A percentile compares a stretch with the other conserved stretches of the same genome.
Conservation (phyloP, 345 rosid species). For the Angophora floribunda region DNA sequence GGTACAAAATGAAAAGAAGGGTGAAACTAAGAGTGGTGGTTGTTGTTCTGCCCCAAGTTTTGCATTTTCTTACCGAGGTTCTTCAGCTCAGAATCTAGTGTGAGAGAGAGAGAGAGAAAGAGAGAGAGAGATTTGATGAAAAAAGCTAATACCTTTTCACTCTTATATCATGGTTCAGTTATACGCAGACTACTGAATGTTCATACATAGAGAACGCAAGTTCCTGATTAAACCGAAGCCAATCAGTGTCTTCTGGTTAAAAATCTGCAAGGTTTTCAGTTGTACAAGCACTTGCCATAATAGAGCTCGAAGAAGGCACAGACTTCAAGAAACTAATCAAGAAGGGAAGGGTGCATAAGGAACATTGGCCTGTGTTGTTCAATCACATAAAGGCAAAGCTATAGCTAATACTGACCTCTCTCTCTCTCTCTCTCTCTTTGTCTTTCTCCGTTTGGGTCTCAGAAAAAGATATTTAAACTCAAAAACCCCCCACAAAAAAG, state of each 20-base stretch:
- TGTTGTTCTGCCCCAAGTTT: neutral
- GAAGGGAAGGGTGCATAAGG: conserved; percentile 29
- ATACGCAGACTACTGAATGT: neutral
- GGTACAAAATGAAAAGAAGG: neutral
- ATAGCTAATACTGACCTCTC: conserved; percentile 17
- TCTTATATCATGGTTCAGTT: neutral
- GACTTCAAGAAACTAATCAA: conserved; percentile 44
- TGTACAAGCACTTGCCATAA: neutral
- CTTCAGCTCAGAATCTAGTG: neutral
- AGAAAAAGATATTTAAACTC: conserved; percentile 10
- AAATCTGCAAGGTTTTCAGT: conserved; percentile 20
- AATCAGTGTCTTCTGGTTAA: neutral
- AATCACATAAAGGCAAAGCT: conserved; percentile 7
- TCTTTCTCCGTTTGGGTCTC: conserved; percentile 14
- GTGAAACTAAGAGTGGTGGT: neutral
- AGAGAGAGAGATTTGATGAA: neutral
- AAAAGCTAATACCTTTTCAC: neutral
- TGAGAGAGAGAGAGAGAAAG: neutral
- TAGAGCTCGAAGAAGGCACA: conserved; percentile 19
- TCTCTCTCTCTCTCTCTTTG: neutral
- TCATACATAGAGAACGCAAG: neutral
- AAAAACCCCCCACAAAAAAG: neutral
- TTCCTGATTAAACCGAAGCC: neutral
- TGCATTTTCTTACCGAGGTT: neutral
- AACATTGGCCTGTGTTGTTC: conserved; percentile 59